Evolutionary conservation across 2,329 filamentous ascomycete genomes (phyloP).

Genomic region (Aspergillus sp.): DNA sequence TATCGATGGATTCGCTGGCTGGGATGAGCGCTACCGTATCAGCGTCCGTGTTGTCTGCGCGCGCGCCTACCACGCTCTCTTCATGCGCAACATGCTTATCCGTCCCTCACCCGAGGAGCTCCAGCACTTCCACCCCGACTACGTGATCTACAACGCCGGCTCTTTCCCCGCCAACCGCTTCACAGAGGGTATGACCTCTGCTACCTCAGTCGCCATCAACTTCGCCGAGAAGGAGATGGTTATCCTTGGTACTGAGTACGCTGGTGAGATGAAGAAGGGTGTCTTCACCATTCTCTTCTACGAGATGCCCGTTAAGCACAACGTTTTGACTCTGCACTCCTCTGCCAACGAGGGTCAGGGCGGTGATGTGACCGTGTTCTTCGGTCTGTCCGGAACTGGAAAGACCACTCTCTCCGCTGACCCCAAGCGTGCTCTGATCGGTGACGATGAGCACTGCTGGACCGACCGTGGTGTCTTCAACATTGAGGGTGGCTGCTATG

Average conservation of each 20-base stretch:
- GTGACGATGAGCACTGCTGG: constrained; percentile 99
- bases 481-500: constrained; percentile 99
- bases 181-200: constrained; percentile 97
- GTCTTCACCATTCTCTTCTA: constrained; percentile 99
- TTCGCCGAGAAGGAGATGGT: constrained; percentile 99
- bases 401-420: constrained; percentile 98
- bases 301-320: constrained; percentile 99
- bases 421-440: constrained; percentile 92
- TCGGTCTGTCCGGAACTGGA: constrained; percentile 95
- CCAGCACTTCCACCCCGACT: constrained; percentile 97
- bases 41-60: constrained; percentile 97
- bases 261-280: constrained; percentile 97
- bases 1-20: constrained; percentile 93
- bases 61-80: constrained; percentile 97
- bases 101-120: constrained; percentile 87
- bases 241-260: constrained; percentile 97
- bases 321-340: constrained; percentile 96
- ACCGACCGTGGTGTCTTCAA: constrained; percentile 96
- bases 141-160: constrained; percentile 99
- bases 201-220: constrained; percentile 97
- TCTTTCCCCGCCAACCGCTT: constrained; percentile 98
- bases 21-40: constrained; percentile 98
- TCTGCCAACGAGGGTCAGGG: constrained; percentile 95
- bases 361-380: constrained; percentile 98
- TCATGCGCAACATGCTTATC: constrained; percentile 99